Evolutionary conservation across 495 filamentous ascomycete species (phyloP).

Genomic region (Xylaria telfairii): DNA sequence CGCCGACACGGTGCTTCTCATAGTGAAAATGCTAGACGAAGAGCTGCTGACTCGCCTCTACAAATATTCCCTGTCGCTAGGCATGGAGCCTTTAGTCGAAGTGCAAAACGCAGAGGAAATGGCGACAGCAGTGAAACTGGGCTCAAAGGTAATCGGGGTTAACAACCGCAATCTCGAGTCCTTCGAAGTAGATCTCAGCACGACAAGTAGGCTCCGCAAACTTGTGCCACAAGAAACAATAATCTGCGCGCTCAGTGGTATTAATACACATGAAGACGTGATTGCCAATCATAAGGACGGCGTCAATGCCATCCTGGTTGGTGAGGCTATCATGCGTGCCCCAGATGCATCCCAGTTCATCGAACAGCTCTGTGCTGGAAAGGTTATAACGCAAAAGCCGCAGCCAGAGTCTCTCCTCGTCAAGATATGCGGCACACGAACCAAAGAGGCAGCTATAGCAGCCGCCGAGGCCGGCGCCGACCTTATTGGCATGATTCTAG

Average conservation of each 20-base stretch:
- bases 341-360: constrained; percentile 80
- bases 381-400: constrained; percentile 36
- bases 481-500: constrained; percentile 90
- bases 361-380: constrained; percentile 73
- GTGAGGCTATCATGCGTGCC: constrained; percentile 95
- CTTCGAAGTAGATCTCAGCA: constrained; percentile 95
- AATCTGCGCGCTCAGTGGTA: constrained; percentile 93
- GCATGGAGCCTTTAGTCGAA: constrained; percentile 98
- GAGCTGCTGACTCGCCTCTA: constrained; percentile 80
- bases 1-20: constrained; percentile 92
- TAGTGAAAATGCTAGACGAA: constrained; percentile 95
- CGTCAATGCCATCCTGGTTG: constrained; percentile 91
- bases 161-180: constrained; percentile 96
- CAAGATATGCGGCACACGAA: constrained; percentile 96
- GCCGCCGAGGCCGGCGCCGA: constrained; percentile 91
- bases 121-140: constrained; percentile 82
- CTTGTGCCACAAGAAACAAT: constrained; percentile 86
- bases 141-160: constrained; percentile 94
- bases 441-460: constrained; percentile 75
- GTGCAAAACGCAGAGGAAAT: constrained; percentile 96
- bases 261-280: constrained; percentile 89
- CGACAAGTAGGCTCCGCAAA: constrained; percentile 87
- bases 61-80: constrained; percentile 83
- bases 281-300: constrained; percentile 85
- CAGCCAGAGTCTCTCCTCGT: constrained; percentile 63